phyloP scores from a whole-genome alignment of 306 rosid species.

The Datisca glomerata region DNA sequence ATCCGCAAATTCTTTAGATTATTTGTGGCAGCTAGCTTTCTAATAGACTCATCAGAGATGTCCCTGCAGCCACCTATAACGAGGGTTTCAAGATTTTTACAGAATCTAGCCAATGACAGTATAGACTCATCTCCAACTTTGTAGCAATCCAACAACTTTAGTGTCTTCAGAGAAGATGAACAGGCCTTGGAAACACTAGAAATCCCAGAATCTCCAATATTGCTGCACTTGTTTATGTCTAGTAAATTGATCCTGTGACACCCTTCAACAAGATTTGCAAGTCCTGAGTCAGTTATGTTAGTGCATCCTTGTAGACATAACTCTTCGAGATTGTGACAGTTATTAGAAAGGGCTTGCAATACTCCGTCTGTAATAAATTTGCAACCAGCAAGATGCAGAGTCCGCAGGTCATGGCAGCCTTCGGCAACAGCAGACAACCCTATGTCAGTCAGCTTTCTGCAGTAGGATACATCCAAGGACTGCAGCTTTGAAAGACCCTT shows the following conservation, averaged over 20 bases:
- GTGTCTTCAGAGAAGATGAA: slow-evolving; percentile 52
- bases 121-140: slow-evolving; percentile 57
- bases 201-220: slow-evolving; percentile 62
- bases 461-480: slow-evolving; percentile 73
- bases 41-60: slow-evolving; percentile 52
- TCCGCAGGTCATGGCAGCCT: slow-evolving; percentile 55
- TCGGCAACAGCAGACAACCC: slow-evolving; percentile 72
- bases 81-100: slow-evolving; percentile 62
- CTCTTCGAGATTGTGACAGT: slow-evolving; percentile 55
- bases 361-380: slow-evolving; percentile 44
- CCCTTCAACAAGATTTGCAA: slow-evolving; percentile 49
- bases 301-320: slow-evolving; percentile 73
- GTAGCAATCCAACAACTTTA: slow-evolving; percentile 80
- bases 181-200: slow-evolving; percentile 50
- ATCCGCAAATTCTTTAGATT: slow-evolving; percentile 71
- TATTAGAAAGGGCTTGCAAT: slow-evolving; percentile 47
- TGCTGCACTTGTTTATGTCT: slow-evolving; percentile 78
- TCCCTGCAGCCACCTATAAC: slow-evolving; percentile 78
- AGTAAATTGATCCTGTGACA: slow-evolving; percentile 42
- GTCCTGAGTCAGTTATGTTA: slow-evolving; percentile 56
- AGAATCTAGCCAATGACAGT: slow-evolving; percentile 47
- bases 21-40: slow-evolving; percentile 38
- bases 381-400: slow-evolving; percentile 67
- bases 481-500: slow-evolving; percentile 53
- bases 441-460: slow-evolving; percentile 75